These are phyloP conservation scores for Orbilia oligospora DNA, from an alignment of 2,329 filamentous ascomycete species.

Conservation along the genomic window DNA sequence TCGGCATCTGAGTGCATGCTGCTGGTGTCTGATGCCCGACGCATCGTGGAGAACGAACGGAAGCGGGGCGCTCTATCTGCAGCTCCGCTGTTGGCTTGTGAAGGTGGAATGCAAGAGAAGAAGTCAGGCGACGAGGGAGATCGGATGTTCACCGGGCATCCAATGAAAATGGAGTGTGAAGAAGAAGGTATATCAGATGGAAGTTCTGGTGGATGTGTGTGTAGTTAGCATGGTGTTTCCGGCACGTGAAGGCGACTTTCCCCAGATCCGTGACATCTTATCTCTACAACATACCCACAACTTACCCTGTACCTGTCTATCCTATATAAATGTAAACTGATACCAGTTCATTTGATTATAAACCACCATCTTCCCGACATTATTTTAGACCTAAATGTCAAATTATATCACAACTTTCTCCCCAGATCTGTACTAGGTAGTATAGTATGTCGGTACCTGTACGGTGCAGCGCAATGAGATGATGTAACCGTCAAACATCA, in stretches of 20 bases:
- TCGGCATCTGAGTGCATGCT: constrained; percentile 34
- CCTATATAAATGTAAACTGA: not conserved
- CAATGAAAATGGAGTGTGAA: constrained; percentile 25
- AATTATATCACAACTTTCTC: too few species aligned
- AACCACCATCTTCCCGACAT: too few species aligned
- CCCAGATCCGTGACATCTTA: not conserved
- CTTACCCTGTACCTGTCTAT: not conserved
- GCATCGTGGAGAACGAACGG: constrained; percentile 35
- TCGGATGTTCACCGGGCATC: constrained; percentile 36
- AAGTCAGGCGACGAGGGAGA: constrained; percentile 41
- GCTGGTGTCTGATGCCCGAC: constrained; percentile 28
- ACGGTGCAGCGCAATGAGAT: constrained; percentile 15
- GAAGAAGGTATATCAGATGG: constrained; percentile 26
- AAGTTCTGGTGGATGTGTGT: constrained; percentile 6
- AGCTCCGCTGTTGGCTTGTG: constrained; percentile 33
- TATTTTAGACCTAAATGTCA: too few species aligned
- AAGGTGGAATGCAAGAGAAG: constrained; percentile 8
- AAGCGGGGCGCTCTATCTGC: not conserved
- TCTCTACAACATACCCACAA: not conserved
- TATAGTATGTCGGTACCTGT: too few species aligned
- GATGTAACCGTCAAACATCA: constrained; percentile 47
- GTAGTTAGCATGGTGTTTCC: constrained; percentile 6
- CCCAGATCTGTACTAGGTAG: not conserved
- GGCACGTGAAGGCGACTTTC: constrained; percentile 39
- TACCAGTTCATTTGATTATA: too few species aligned